phyloP scores from a whole-genome alignment of 192 early-diverging fungal species.

The Podila epigama region DNA sequence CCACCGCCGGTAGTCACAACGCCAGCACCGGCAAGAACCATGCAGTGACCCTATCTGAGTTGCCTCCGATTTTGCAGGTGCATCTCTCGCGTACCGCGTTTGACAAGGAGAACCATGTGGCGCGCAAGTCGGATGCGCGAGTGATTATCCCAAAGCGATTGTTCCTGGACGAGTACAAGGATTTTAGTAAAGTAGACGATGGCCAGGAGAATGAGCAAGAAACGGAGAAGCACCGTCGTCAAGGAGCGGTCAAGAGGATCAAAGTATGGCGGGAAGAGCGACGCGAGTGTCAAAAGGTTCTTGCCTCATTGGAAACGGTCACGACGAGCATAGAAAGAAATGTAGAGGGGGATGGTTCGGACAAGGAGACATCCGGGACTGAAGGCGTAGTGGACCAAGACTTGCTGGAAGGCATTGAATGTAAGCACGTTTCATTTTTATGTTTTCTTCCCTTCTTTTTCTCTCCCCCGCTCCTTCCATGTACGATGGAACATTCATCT shows the following conservation, averaged over 20 bases:
- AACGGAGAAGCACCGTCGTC: too few species aligned
- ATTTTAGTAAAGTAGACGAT: conserved; percentile 30
- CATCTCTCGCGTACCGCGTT: conserved; percentile 77
- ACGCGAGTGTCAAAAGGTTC: conserved; percentile 28
- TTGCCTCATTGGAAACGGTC: not conserved
- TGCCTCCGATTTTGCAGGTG: conserved; percentile 76
- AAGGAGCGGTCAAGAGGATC: too few species aligned
- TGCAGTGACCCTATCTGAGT: conserved; percentile 55
- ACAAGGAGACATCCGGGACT: too few species aligned
- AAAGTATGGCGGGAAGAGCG: conserved; percentile 36
- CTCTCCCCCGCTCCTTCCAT: too few species aligned
- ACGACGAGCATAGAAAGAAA: not conserved
- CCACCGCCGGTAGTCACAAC: not conserved
- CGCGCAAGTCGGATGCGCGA: conserved; percentile 77
- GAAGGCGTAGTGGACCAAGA: too few species aligned
- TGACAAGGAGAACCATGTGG: conserved; percentile 57
- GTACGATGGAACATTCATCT: too few species aligned
- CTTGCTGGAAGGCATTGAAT: too few species aligned
- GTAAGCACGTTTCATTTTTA: too few species aligned
- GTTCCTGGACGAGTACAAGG: conserved; percentile 66
- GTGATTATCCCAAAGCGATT: conserved; percentile 66
- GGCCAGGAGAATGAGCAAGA: conserved; percentile 17
- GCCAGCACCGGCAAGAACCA: conserved; percentile 22
- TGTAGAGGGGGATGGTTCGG: too few species aligned
- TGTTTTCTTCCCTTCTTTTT: too few species aligned